Evolutionary conservation across 768 basidiomycete species (phyloP).

Genomic region (Boletus pseudo-olivaceus): DNA sequence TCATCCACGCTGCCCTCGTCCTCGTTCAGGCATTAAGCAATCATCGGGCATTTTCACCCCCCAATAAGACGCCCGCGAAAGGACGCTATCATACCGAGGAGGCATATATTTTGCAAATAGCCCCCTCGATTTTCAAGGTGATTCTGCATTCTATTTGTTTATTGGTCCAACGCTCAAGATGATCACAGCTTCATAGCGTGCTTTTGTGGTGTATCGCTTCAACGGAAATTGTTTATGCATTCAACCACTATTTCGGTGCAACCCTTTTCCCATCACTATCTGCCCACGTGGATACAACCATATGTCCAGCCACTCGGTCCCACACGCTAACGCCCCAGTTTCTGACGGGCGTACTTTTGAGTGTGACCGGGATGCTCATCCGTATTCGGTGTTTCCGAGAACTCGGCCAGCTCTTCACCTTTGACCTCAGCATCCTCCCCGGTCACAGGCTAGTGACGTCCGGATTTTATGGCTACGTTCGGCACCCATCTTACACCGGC

Average conservation of each 20-base stretch:
- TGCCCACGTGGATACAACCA: conserved; percentile 30
- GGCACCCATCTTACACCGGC: conserved; percentile 57
- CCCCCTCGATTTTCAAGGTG: conserved; percentile 55
- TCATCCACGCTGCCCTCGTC: conserved; percentile 44
- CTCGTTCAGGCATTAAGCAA: conserved; percentile 48
- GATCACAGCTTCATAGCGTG: conserved; percentile 43
- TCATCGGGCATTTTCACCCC: conserved; percentile 52
- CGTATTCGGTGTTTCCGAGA: conserved; percentile 52
- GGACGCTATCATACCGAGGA: conserved; percentile 52
- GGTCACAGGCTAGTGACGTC: conserved; percentile 48
- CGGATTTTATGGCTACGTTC: conserved; percentile 50
- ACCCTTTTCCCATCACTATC: conserved; percentile 34
- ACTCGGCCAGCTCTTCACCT: conserved; percentile 55
- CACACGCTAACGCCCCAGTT: conserved; percentile 41
- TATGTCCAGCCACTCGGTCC: conserved; percentile 30
- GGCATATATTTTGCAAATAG: conserved; percentile 51
- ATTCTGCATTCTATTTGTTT: not conserved
- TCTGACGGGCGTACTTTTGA: conserved; percentile 41
- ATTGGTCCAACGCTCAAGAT: not conserved
- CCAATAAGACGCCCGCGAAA: conserved; percentile 50
- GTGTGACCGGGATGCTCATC: conserved; percentile 43
- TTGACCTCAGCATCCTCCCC: conserved; percentile 54
- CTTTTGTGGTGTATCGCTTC: conserved; percentile 48
- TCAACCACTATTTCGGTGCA: conserved; percentile 29
- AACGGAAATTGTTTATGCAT: conserved; percentile 47